A percentile compares a stretch with the other conserved stretches of the same genome.
These are phyloP conservation scores for Neofusicoccum cordaticola DNA, from an alignment of 2,329 filamentous ascomycete species.

Conservation along the genomic window DNA sequence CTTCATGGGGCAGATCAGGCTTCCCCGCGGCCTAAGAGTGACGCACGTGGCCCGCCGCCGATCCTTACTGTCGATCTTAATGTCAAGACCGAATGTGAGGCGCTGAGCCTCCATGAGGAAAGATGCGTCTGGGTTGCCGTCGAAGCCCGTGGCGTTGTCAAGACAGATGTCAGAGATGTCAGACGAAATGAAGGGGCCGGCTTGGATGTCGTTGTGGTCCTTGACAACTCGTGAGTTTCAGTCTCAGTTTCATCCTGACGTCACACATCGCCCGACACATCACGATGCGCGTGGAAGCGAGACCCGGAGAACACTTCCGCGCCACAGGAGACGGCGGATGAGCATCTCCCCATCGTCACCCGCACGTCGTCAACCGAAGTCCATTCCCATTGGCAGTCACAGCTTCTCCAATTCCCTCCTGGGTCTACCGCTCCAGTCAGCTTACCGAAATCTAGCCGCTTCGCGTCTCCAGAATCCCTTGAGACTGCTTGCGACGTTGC, in stretches of 20 bases:
- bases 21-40: constrained; percentile 5
- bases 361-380: background rate
- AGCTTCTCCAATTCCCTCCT: background rate
- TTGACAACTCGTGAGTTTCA: constrained; percentile 37
- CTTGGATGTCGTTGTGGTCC: constrained; percentile 35
- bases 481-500: constrained; percentile 17
- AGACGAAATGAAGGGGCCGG: constrained; percentile 20
- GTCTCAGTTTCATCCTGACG: constrained; percentile 12
- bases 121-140: constrained; percentile 31
- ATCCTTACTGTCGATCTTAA: constrained; percentile 18
- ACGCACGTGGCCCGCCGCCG: constrained; percentile 8
- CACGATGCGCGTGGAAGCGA: background rate
- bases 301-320: background rate
- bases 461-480: constrained; percentile 16
- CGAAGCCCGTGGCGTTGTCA: constrained; percentile 28
- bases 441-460: constrained; percentile 15
- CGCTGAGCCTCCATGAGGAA: constrained; percentile 14
- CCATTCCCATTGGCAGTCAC: background rate
- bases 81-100: constrained; percentile 7
- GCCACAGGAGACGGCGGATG: background rate
- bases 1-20: constrained; percentile 1
- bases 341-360: background rate
- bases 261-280: constrained; percentile 12
- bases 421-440: background rate
- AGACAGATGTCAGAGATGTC: constrained; percentile 26